Percentiles rank a stretch among this genome's conserved stretches.
Evolutionary conservation across 1,139 yeast genomes (phyloP).

Genomic region (Geotrichum bryndzae): DNA sequence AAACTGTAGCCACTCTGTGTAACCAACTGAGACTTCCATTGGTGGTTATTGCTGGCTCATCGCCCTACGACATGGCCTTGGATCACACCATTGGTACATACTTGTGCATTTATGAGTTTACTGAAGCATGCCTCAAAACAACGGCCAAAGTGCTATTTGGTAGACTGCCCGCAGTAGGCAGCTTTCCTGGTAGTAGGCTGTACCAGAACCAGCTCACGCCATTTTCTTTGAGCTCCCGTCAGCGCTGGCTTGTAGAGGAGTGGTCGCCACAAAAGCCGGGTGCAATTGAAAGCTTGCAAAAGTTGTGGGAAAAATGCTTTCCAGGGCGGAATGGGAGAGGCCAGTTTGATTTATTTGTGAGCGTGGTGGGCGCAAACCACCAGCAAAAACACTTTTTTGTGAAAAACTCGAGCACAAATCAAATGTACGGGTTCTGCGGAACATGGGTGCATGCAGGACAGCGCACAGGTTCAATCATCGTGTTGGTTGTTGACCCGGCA

Average conservation of each 20-base stretch:
- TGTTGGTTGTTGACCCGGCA: slow-evolving; percentile 51
- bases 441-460: slow-evolving; percentile 47
- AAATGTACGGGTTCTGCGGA: slow-evolving; percentile 51
- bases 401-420: slow-evolving; percentile 52
- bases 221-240: slow-evolving; percentile 28
- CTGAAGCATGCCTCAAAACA: slow-evolving; percentile 47
- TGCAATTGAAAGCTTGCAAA: slow-evolving; percentile 48
- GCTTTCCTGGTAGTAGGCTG: slow-evolving; percentile 47
- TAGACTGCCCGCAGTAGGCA: slow-evolving; percentile 46
- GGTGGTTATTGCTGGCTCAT: slow-evolving; percentile 55
- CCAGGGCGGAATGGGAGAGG: slow-evolving; percentile 18
- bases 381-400: slow-evolving; percentile 49
- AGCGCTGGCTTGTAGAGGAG: slow-evolving; percentile 59
- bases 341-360: not conserved
- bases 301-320: slow-evolving; percentile 37
- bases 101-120: slow-evolving; percentile 58
- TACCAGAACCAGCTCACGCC: slow-evolving; percentile 27
- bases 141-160: slow-evolving; percentile 54
- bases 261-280: slow-evolving; percentile 40
- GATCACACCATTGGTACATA: slow-evolving; percentile 52
- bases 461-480: slow-evolving; percentile 44
- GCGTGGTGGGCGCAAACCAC: not conserved
- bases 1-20: slow-evolving; percentile 52
- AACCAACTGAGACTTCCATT: slow-evolving; percentile 52
- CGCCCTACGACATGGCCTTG: slow-evolving; percentile 59